Percentiles rank a stretch among this genome's conserved stretches.
Evolutionary conservation across 805 yeast genomes (phyloP).

Genomic region (Saccharomycopsis vini): DNA sequence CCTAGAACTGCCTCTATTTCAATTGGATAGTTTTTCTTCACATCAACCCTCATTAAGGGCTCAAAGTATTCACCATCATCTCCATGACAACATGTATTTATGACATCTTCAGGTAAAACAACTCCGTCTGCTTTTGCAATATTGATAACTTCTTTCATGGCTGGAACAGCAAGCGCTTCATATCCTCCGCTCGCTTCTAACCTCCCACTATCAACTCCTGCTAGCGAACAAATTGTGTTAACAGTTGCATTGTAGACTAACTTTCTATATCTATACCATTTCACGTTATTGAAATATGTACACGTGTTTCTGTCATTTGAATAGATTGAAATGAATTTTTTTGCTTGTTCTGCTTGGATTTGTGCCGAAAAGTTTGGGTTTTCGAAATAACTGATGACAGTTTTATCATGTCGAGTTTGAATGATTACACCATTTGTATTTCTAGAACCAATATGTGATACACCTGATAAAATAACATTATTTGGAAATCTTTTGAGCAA

Average conservation of each 20-base stretch:
- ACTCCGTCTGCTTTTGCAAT: slow-evolving; percentile 67
- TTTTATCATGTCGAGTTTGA: slow-evolving; percentile 44
- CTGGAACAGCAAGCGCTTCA: slow-evolving; percentile 39
- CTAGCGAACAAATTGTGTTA: slow-evolving; percentile 54
- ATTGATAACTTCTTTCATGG: slow-evolving; percentile 56
- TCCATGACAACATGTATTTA: slow-evolving; percentile 42
- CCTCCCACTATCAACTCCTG: slow-evolving; percentile 52
- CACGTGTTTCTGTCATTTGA: slow-evolving; percentile 34
- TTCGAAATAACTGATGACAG: slow-evolving; percentile 44
- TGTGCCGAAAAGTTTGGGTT: slow-evolving; percentile 29
- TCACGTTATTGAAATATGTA: slow-evolving; percentile 35
- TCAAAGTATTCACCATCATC: slow-evolving; percentile 52
- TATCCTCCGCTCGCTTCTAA: slow-evolving; percentile 36
- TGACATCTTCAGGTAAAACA: slow-evolving; percentile 38
- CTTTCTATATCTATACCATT: slow-evolving; percentile 53
- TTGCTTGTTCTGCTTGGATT: slow-evolving; percentile 28
- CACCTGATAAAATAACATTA: slow-evolving; percentile 49
- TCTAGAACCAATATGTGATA: slow-evolving; percentile 54
- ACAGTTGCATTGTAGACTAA: slow-evolving; percentile 60
- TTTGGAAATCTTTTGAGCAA: slow-evolving; percentile 41
- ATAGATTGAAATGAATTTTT: slow-evolving; percentile 39
- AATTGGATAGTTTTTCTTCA: slow-evolving; percentile 53
- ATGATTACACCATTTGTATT: slow-evolving; percentile 39
- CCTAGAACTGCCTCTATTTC: slow-evolving; percentile 70
- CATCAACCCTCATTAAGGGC: slow-evolving; percentile 71